Percentiles rank a stretch among this genome's conserved stretches.
Evolutionary conservation across 768 basidiomycete genomes (phyloP).

Genomic region (Mycena olivaceomarginata): DNA sequence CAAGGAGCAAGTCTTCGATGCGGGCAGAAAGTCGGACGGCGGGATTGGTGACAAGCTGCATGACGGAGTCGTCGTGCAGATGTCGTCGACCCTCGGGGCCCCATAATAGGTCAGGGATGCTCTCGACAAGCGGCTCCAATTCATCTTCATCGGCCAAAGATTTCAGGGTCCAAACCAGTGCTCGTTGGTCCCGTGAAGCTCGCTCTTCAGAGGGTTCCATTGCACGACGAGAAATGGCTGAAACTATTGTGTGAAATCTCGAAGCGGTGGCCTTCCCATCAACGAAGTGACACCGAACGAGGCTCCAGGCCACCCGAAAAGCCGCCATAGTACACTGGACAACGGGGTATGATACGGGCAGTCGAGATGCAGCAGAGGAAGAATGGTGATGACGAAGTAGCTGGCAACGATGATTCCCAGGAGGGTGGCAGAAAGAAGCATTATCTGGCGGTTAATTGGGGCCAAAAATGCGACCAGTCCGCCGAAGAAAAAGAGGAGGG

Average conservation of each 20-base stretch:
- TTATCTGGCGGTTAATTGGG: background rate
- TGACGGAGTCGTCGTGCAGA: background rate
- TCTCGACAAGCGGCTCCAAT: constrained; percentile 7
- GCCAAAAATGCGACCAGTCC: constrained; percentile 20
- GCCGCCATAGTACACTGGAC: constrained; percentile 1
- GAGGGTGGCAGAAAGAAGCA: background rate
- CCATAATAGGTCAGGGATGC: constrained; percentile 5
- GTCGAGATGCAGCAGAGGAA: constrained; percentile 11
- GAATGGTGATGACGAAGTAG: constrained; percentile 17
- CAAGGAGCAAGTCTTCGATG: constrained; percentile 13
- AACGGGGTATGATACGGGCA: constrained; percentile 26
- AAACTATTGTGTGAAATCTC: constrained; percentile 10
- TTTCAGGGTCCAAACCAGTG: constrained; percentile 5
- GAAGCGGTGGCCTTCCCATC: background rate
- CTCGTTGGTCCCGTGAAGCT: background rate
- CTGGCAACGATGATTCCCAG: background rate
- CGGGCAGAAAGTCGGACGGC: background rate
- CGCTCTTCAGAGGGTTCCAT: background rate
- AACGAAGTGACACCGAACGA: background rate
- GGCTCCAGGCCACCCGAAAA: background rate
- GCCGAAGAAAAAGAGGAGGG: constrained; percentile 22
- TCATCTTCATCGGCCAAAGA: constrained; percentile 12
- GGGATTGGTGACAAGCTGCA: background rate
- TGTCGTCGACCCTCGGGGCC: constrained; percentile 1
- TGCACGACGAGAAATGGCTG: background rate